Conservation (phyloP, 805 yeast species). For the Naumovozyma dairenensis region DNA sequence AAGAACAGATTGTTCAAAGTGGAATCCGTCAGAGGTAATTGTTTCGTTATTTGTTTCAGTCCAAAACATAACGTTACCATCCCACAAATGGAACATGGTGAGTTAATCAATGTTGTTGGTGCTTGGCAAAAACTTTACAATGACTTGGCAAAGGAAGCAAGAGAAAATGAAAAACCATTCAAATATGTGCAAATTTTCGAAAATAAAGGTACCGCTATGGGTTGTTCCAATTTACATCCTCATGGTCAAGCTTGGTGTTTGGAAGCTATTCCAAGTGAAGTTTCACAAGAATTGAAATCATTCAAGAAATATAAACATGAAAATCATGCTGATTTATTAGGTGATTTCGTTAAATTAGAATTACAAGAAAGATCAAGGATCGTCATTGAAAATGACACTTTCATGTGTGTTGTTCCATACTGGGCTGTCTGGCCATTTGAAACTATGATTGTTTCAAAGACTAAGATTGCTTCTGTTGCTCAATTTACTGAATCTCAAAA, state of each 20-base stretch:
- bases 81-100: conserved; percentile 45
- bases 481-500: conserved; percentile 40
- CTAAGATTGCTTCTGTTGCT: conserved; percentile 40
- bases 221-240: conserved; percentile 75
- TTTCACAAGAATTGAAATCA: conserved; percentile 44
- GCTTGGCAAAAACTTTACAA: conserved; percentile 51
- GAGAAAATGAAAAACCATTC: conserved; percentile 34
- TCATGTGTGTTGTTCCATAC: conserved; percentile 62
- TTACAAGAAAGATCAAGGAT: conserved; percentile 40
- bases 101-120: conserved; percentile 40
- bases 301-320: conserved; percentile 39
- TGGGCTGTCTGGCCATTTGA: conserved; percentile 85
- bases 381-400: conserved; percentile 51
- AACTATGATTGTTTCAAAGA: conserved; percentile 51
- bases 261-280: conserved; percentile 56
- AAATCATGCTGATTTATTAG: conserved; percentile 42
- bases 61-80: conserved; percentile 60
- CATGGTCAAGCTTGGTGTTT: conserved; percentile 79
- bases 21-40: conserved; percentile 54
- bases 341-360: conserved; percentile 53
- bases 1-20: conserved; percentile 41
- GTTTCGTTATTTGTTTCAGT: conserved; percentile 62
- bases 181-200: conserved; percentile 64
- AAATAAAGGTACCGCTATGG: conserved; percentile 73
- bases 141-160: conserved; percentile 33